Conservation (phyloP, 139 green algal species). For the Chlamydomonas sphaeroides region DNA sequence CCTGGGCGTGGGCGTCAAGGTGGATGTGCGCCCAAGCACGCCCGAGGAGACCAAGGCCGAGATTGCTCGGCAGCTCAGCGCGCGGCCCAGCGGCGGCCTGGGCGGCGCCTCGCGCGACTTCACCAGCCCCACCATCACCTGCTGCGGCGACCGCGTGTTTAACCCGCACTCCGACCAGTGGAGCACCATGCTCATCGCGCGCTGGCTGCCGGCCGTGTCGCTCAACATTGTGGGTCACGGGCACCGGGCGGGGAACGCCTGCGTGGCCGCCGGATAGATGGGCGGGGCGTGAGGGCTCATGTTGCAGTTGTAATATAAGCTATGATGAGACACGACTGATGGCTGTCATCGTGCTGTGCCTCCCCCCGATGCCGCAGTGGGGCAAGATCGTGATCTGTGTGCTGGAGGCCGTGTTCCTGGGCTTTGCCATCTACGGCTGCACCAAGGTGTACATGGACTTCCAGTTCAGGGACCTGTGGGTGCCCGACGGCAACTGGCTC, state of each 20-base stretch:
- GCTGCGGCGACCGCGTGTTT: not conserved
- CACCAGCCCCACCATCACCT: not conserved
- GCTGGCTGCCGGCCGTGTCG: slow-evolving; percentile 12
- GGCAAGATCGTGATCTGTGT: slow-evolving; percentile 33
- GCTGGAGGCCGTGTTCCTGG: slow-evolving; percentile 38
- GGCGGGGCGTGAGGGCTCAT: too few relatives aligned
- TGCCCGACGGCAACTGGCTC: slow-evolving; percentile 51
- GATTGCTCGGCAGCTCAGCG: too few relatives aligned
- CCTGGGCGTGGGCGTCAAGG: not conserved
- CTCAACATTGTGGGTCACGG: too few relatives aligned
- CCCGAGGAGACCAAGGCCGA: not conserved
- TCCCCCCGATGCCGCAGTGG: too few relatives aligned
- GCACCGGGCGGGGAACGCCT: too few relatives aligned
- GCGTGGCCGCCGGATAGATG: too few relatives aligned
- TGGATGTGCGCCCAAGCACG: not conserved
- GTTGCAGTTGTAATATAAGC: too few relatives aligned
- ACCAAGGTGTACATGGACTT: slow-evolving; percentile 54
- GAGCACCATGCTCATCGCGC: slow-evolving; percentile 7
- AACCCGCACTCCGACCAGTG: not conserved
- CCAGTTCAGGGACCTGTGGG: slow-evolving; percentile 49
- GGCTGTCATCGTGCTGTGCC: too few relatives aligned
- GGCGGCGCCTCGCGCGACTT: not conserved
- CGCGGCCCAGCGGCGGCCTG: too few relatives aligned
- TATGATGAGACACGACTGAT: too few relatives aligned
- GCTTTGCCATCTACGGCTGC: slow-evolving; percentile 52